Conservation (phyloP, 768 basidiomycete species). For the Podaxis sp. region DNA sequence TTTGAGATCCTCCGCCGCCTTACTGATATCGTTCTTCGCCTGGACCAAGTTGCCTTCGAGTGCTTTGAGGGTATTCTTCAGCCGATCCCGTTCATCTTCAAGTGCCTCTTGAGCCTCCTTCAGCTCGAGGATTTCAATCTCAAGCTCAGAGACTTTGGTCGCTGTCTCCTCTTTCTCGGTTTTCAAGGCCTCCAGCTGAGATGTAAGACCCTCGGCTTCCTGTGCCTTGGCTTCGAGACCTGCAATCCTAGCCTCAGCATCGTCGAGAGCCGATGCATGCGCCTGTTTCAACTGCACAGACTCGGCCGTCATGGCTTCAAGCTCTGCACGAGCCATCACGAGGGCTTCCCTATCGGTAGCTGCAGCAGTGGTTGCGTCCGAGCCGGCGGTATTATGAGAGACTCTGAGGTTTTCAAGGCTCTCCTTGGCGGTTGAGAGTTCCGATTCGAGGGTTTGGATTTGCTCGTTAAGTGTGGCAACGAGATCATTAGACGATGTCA, state of each 20-base stretch:
- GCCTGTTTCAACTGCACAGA: slow-evolving; percentile 42
- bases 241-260: slow-evolving; percentile 38
- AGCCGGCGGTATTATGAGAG: slow-evolving; percentile 38
- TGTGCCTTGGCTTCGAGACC: slow-evolving; percentile 44
- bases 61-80: slow-evolving; percentile 39
- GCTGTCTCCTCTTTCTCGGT: slow-evolving; percentile 67
- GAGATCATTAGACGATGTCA: slow-evolving; percentile 36
- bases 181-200: slow-evolving; percentile 50
- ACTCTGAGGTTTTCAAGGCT: slow-evolving; percentile 47
- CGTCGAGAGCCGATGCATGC: slow-evolving; percentile 46
- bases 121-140: slow-evolving; percentile 75
- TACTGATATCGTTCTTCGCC: slow-evolving; percentile 24
- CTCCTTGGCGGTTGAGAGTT: slow-evolving; percentile 46
- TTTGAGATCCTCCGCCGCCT: slow-evolving; percentile 42
- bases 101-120: slow-evolving; percentile 64
- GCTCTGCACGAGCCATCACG: slow-evolving; percentile 56
- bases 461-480: slow-evolving; percentile 47
- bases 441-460: slow-evolving; percentile 45
- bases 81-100: slow-evolving; percentile 52
- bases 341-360: slow-evolving; percentile 61
- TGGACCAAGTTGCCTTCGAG: slow-evolving; percentile 52
- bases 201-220: slow-evolving; percentile 36
- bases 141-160: slow-evolving; percentile 71
- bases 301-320: slow-evolving; percentile 53
- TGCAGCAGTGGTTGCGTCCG: slow-evolving; percentile 45